Base-by-base conservation (phyloP, 78 protist species). In the Carpediemonas membranifera region DNA sequence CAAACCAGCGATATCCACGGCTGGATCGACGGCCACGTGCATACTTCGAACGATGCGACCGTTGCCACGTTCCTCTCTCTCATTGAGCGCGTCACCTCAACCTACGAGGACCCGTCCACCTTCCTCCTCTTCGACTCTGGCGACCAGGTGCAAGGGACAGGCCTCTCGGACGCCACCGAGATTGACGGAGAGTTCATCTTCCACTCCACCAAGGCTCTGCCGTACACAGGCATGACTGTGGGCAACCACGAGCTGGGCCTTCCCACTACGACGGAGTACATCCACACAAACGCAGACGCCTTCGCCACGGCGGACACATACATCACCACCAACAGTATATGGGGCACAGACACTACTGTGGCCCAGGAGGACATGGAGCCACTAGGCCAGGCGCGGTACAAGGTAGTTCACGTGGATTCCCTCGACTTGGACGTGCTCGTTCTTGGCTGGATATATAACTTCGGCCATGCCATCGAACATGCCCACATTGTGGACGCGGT, bases 91-190 rank as follows among this genome's bases (percentile, higher is more conserved):
- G 24, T 27, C 28, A 27, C n/a, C 28, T 27, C 18, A 58, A 58
- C 16, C 24, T 27, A 24, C 16, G 62, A 19, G 16, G 62, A 25
- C 18, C 62, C 62, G 21, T 16, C 28, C 24, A n/a, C n/a, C n/a
- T n/a, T 71, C 52, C 76, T 71, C 27, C 14, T 71, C 25, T 25
- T 71, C 7, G 76, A 71, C 34, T 53, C 76, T 59, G 76, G 76
- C 13, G 76, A 71, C 27, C 66, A 25, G 13, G 31, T 52, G 30
- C 63, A 71, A 36, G 76, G 76, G 9, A 71, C 76, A 21, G 76
- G 76, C 3, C 25, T 71, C 28, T 36, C 57, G 5, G 76, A 71
- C 25, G 52, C 27, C 7, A 55, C 67, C n/a, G 56, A 14, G 15
- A 28, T 25, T 15, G 7, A 27, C 25, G 76, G 76, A 24, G 36